Conservation (phyloP, 2,329 filamentous ascomycete genomes). For the Diaporthe nobilis region DNA sequence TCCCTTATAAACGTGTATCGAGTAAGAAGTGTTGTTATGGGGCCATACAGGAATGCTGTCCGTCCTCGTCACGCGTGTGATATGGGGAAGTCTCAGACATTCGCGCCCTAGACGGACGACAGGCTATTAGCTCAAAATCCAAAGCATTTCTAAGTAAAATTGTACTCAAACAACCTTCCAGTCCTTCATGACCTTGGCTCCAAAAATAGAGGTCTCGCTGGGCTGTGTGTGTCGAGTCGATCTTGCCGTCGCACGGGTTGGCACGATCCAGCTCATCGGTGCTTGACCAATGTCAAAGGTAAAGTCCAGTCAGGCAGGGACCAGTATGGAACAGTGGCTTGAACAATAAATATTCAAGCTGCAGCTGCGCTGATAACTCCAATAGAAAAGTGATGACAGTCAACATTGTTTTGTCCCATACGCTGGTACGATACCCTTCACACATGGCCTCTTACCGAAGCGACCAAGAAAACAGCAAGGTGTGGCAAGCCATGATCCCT, state of each 20-base stretch:
- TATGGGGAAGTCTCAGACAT: constrained; percentile 21
- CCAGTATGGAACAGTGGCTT: no score
- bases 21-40: background rate
- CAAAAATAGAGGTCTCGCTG: background rate
- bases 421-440: background rate
- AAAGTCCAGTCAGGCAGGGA: background rate
- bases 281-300: background rate
- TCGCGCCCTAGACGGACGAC: background rate
- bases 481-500: no score
- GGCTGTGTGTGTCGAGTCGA: background rate
- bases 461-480: background rate
- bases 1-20: background rate
- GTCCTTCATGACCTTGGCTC: background rate
- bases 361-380: background rate
- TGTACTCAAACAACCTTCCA: background rate
- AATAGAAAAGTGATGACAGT: background rate
- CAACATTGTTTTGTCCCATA: background rate
- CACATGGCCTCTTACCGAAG: background rate
- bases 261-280: background rate
- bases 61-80: background rate
- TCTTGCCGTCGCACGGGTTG: background rate
- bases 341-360: background rate
- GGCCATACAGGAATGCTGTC: background rate
- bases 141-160: background rate
- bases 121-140: constrained; percentile 3